Base-by-base conservation (phyloP, 208 protist genomes). In the Endotrypanum monterogeii region DNA sequence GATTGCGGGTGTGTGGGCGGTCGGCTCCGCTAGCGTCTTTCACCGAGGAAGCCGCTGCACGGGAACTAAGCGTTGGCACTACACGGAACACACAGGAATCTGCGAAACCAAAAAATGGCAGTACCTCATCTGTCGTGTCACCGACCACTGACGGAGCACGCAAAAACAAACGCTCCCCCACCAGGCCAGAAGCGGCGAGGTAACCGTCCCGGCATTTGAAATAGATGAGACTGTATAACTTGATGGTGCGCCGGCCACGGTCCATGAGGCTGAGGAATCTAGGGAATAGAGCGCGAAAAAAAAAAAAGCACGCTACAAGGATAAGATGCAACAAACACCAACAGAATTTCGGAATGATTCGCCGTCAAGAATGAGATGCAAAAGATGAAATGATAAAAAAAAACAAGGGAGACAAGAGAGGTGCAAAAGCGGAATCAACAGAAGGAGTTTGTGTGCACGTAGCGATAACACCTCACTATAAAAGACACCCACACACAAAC, bases 141-240 rank as follows among this genome's bases (percentile, higher is more conserved):
- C 82, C 66, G 2, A 78, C 73, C 30, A 89, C 52, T 18, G 65
- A 44, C 12, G 80, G 83, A 1, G 71, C 75, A 46, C 84, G 83
- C 12, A 94, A 78, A 68, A 81, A 87, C 0, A 94, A 69, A 4
- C 79, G 80, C 67, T 89, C 83, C 11, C 75, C 79, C 41, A 84
- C 80, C 16, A 92, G 50, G 11, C 90, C 90, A 0, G 82, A 72
- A 1, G 80, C 82, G 23, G 79, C 81, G 16, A 94, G 73, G 74
- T 84, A 94, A n/a, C 90, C 90, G 54, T 94, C 83, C 23, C 76
- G 70, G 75, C 90, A 94, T 57, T 85, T 84, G 39, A 94, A 78
- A 67, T 88, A 83, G 35, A 92, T 74, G 72, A 91, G 79, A 0
- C 83, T 79, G 46, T 83, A 80, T 58, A 89, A 84, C 65, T 86